These are phyloP conservation scores for Phlebiopsis flavidoalba DNA, from an alignment of 768 basidiomycete species.

Conservation along the genomic window DNA sequence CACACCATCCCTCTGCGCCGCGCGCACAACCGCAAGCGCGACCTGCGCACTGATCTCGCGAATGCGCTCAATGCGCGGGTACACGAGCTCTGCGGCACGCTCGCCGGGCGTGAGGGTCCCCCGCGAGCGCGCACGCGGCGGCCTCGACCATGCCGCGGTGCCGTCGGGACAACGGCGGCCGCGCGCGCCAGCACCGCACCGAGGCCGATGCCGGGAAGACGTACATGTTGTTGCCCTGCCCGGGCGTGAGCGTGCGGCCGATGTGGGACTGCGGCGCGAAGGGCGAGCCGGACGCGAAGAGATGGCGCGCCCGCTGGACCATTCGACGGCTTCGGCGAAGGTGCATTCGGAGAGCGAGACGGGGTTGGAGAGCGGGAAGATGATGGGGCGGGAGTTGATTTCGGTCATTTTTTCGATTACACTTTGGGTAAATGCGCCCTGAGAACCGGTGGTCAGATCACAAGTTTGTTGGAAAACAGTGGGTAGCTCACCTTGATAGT, in stretches of 20 bases:
- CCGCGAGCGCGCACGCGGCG: constrained; percentile 72
- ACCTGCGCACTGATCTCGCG: constrained; percentile 80
- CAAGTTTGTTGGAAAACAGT: constrained; percentile 32
- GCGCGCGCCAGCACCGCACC: constrained; percentile 71
- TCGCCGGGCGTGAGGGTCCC: constrained; percentile 72
- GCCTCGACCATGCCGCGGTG: constrained; percentile 91
- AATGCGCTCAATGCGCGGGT: constrained; percentile 81
- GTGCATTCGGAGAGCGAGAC: constrained; percentile 77
- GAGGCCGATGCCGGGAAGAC: constrained; percentile 79
- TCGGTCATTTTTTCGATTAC: constrained; percentile 75
- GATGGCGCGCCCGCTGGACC: constrained; percentile 70
- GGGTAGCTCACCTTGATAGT: constrained; percentile 40
- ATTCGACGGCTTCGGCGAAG: constrained; percentile 66
- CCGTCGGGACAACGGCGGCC: constrained; percentile 66
- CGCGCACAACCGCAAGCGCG: constrained; percentile 68
- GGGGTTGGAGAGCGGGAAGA: constrained; percentile 93
- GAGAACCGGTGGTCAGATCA: not conserved
- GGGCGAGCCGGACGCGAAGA: constrained; percentile 88
- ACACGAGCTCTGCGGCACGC: constrained; percentile 58
- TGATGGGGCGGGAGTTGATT: constrained; percentile 78
- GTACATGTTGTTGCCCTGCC: constrained; percentile 96
- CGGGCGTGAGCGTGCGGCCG: constrained; percentile 59
- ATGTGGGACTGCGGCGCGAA: constrained; percentile 61
- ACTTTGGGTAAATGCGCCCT: constrained; percentile 70
- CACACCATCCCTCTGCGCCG: constrained; percentile 61